Evolutionary conservation across 176 grass and related monocot genomes (phyloP).

Genomic region (Lolium perenne): DNA sequence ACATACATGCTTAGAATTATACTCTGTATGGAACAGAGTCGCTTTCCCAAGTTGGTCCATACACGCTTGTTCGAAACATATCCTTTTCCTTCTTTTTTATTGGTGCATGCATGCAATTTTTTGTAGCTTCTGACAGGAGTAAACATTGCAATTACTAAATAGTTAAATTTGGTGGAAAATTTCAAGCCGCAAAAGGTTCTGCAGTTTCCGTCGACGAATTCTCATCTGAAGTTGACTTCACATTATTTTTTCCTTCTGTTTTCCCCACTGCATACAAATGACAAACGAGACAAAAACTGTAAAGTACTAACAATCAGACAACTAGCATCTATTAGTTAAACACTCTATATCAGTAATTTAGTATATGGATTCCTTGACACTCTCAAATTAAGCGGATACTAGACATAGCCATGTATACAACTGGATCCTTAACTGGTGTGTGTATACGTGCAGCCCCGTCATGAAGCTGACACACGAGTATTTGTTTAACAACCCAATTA

Average conservation of each 20-base stretch:
- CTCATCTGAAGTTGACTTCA: not conserved
- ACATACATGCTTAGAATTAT: conserved; percentile 30
- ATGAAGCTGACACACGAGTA: conserved; percentile 36
- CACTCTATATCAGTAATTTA: not conserved
- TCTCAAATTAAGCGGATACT: not conserved
- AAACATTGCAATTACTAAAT: not conserved
- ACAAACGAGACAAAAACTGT: not conserved
- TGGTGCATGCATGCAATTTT: too few species aligned
- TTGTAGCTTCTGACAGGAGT: too few species aligned
- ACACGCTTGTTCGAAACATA: conserved; percentile 21
- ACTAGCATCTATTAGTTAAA: not conserved
- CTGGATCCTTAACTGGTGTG: not conserved
- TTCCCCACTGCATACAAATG: not conserved
- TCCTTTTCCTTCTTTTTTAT: not conserved
- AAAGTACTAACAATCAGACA: not conserved
- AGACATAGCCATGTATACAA: not conserved
- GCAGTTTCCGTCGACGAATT: not conserved
- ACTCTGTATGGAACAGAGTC: not conserved
- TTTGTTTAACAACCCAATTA: conserved; percentile 3
- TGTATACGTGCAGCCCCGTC: conserved; percentile 19
- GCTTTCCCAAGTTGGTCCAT: conserved; percentile 20
- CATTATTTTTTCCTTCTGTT: not conserved
- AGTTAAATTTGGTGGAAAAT: not conserved
- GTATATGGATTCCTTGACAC: conserved; percentile 14
- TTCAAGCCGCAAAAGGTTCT: not conserved